phyloP scores from a whole-genome alignment of 108 stramenopile species.

The Cyclotella choctawhatcheeana region DNA sequence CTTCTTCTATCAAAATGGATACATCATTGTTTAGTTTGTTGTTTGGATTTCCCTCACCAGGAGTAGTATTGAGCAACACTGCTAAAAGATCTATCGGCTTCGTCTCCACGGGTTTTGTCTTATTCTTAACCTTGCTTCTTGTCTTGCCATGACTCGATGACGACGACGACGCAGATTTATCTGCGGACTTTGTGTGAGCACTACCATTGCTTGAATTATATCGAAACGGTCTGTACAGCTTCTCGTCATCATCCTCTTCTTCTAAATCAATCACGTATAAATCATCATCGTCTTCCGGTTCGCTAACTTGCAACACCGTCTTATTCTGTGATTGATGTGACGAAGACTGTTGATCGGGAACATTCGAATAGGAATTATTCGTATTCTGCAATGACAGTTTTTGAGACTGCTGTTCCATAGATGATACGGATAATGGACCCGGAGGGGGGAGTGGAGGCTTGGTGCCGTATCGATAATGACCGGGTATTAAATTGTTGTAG shows the following conservation, averaged over 20 bases:
- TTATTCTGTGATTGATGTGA: neutral
- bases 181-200: neutral
- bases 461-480: constrained; percentile 49
- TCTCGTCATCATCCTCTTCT: constrained; percentile 44
- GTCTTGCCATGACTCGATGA: neutral
- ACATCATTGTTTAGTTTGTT: constrained; percentile 7
- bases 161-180: constrained; percentile 11
- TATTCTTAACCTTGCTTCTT: neutral
- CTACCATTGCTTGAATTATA: constrained; percentile 14
- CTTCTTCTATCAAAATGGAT: constrained; percentile 35
- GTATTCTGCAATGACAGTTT: neutral
- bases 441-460: constrained; percentile 38
- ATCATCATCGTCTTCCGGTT: constrained; percentile 54
- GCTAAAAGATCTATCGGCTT: constrained; percentile 42
- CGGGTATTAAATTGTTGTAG: constrained; percentile 51
- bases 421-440: constrained; percentile 28
- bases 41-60: neutral
- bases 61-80: constrained; percentile 28
- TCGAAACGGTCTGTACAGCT: constrained; percentile 42
- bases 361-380: constrained; percentile 11
- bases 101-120: neutral
- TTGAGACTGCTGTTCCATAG: neutral
- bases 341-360: constrained; percentile 4
- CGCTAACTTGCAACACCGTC: constrained; percentile 28
- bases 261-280: constrained; percentile 37